A percentile compares a stretch with the other conserved stretches of the same genome.
Conservation (phyloP, 352 stramenopile species). For the Halophytophthora batemanensis region DNA sequence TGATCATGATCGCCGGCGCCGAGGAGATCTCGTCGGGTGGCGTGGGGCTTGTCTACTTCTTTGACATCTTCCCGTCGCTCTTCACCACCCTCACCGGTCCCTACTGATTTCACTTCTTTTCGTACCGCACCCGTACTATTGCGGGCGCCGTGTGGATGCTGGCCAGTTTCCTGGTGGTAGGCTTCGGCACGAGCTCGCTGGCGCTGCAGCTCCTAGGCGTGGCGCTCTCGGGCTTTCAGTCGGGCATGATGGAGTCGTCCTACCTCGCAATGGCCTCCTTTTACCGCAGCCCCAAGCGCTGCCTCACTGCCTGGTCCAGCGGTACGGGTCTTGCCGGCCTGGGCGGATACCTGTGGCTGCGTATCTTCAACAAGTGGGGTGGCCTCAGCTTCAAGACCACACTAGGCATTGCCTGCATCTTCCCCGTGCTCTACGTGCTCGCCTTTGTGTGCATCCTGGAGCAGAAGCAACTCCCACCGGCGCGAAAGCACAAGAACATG, state of each 20-base stretch:
- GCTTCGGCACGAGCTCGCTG: constrained; percentile 49
- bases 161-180: constrained; percentile 77
- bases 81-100: constrained; percentile 87
- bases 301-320: constrained; percentile 90
- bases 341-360: constrained; percentile 88
- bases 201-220: constrained; percentile 86
- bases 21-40: constrained; percentile 90
- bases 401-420: constrained; percentile 52
- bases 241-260: constrained; percentile 87
- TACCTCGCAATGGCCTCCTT: constrained; percentile 87
- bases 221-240: constrained; percentile 82
- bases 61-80: constrained; percentile 89
- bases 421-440: constrained; percentile 63
- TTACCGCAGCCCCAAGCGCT: constrained; percentile 65
- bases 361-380: constrained; percentile 62
- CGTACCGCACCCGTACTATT: constrained; percentile 79
- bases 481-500: constrained; percentile 33
- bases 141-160: constrained; percentile 81
- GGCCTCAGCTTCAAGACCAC: constrained; percentile 67
- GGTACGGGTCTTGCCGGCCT: constrained; percentile 92
- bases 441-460: constrained; percentile 72
- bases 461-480: constrained; percentile 35
- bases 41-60: constrained; percentile 91
- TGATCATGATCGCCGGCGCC: constrained; percentile 94
- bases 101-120: constrained; percentile 94